phyloP scores from a whole-genome alignment of 805 yeast species.

The Ascoidea asiatica region DNA sequence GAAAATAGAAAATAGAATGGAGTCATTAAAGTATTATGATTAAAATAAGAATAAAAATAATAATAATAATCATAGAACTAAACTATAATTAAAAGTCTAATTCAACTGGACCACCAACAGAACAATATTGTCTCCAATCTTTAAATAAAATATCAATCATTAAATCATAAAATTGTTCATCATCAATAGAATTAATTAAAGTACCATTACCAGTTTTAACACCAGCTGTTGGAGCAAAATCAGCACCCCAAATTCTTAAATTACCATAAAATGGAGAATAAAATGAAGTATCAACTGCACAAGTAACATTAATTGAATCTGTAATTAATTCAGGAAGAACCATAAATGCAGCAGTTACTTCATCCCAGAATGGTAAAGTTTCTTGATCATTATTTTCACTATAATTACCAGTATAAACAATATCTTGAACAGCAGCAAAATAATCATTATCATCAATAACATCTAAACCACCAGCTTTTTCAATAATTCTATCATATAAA shows the following conservation, averaged over 20 bases:
- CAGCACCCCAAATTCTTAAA: constrained; percentile 23
- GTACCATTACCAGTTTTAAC: constrained; percentile 23
- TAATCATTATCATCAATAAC: constrained; percentile 18
- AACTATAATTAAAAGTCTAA: too few relatives aligned
- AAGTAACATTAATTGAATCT: constrained; percentile 18
- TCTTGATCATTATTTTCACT: constrained; percentile 18
- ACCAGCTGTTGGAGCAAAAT: constrained; percentile 22
- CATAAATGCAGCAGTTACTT: constrained; percentile 24
- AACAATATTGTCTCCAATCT: constrained; percentile 27
- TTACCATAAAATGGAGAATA: constrained; percentile 29
- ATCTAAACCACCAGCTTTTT: constrained; percentile 21
- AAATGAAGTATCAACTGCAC: constrained; percentile 26
- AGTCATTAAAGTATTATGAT: too few relatives aligned
- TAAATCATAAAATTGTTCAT: constrained; percentile 17
- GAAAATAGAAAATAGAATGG: too few relatives aligned
- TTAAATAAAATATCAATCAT: constrained; percentile 20
- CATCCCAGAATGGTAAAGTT: constrained; percentile 30
- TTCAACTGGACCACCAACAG: too few relatives aligned
- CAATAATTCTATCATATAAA: constrained; percentile 21
- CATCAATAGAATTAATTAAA: constrained; percentile 20
- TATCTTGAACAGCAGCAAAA: constrained; percentile 16
- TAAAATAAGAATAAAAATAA: too few relatives aligned
- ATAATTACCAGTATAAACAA: constrained; percentile 24
- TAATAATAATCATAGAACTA: too few relatives aligned
- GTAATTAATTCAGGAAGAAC: constrained; percentile 22